A percentile compares a stretch with the other conserved stretches of the same genome.
phyloP scores from a whole-genome alignment of 345 rosid species.

The Arabidopsis arenosa region DNA sequence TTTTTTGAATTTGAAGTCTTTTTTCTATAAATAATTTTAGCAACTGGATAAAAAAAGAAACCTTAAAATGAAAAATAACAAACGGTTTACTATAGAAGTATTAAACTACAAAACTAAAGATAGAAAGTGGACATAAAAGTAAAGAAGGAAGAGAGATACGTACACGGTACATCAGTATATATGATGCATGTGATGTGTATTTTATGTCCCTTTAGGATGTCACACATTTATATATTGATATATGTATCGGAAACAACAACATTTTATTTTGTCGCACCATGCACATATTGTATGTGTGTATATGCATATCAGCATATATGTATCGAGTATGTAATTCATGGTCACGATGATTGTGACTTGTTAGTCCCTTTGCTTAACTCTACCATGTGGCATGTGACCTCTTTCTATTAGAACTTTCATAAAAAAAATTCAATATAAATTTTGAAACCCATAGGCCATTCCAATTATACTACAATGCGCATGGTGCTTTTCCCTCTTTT shows the following conservation, averaged over 20 bases:
- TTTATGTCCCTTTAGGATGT: slow-evolving; percentile 6
- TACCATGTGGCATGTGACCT: slow-evolving; percentile 38
- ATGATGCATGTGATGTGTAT: neutral
- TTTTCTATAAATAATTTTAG: neutral
- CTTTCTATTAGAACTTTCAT: slow-evolving; percentile 15
- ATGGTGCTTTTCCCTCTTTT: neutral
- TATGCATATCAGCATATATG: neutral
- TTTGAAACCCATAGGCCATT: neutral
- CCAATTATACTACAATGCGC: neutral
- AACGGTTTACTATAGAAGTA: neutral
- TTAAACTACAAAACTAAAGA: slow-evolving; percentile 15
- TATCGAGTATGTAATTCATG: slow-evolving; percentile 18
- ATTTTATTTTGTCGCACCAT: neutral
- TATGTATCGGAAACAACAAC: neutral
- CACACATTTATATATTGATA: neutral
- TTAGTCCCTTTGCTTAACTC: slow-evolving; percentile 29
- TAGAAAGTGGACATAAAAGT: slow-evolving; percentile 29
- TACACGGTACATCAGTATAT: neutral
- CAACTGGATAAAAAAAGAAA: neutral
- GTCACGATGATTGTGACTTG: slow-evolving; percentile 38
- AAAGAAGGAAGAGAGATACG: slow-evolving; percentile 7
- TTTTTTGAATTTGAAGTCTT: neutral
- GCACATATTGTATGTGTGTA: neutral
- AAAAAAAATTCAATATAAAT: neutral
- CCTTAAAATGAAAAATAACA: slow-evolving; percentile 10